Evolutionary conservation across 176 grass and related monocot genomes (phyloP), one percentile per base, ranked within the genome.

Genomic region (Aechmea fasciata): DNA sequence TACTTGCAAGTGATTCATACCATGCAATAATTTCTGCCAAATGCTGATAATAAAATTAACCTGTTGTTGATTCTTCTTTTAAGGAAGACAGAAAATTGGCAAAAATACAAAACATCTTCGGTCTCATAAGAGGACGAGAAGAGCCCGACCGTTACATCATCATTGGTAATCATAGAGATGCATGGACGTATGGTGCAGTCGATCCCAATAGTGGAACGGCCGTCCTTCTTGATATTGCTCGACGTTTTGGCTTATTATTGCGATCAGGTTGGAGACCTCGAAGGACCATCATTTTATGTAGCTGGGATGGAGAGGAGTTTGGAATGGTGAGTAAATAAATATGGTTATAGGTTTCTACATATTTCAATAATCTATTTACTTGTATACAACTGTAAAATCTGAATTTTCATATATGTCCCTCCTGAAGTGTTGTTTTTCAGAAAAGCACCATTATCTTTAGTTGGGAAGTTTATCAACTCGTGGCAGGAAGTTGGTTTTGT

Each of bases 291-390:
- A 83, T 97, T 79, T 74, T 97, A 67, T 92, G 83, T 77, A 97
- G 93, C 54, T 97, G 93, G 93, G 93, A 97, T 11, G 93, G 84
- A 0, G 93, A 97, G 81, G 93, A 97, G 69, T 97, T 97, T 79
- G 93, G 93, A 75, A 97, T 97, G 93, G 93, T 92, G 70, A 87
- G 83, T 83, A 20, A 57, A 57, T 57, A 19, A 22, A 61, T 61
- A 17, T 20, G 4, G 3, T 5, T 41, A 41, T 41, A 3, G 33
- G 33, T 5, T 41, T 41, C 33, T 41, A 41, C 33, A 5, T 41
- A 5, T 5, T 72, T 11, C 13, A 11, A 48, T 19, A 20, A 47
- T 23, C 18, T 23, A 23, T 13, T 51, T 41, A 13, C 64, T 66
- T 66, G 17, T 4, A 19, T 68, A 18, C 19, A 20, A 1, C 50